phyloP scores from a whole-genome alignment of 2,329 filamentous ascomycete species.

The Diaporthe vaccinii region DNA sequence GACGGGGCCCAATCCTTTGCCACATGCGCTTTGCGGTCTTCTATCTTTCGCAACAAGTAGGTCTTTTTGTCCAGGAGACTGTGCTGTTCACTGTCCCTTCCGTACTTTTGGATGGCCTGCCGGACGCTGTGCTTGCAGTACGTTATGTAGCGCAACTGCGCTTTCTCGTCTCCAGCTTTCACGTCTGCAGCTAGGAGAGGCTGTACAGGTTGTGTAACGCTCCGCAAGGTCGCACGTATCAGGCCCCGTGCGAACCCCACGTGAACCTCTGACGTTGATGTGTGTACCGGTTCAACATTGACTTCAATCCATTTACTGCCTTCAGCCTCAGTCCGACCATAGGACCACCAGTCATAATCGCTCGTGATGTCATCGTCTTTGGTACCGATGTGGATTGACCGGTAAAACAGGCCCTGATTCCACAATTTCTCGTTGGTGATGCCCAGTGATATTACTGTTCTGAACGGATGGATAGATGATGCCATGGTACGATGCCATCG shows the following conservation, averaged over 20 bases:
- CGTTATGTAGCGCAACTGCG: too few relatives aligned
- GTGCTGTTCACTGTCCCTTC: background rate
- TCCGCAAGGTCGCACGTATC: background rate
- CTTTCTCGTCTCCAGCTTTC: accelerated
- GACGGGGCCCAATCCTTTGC: background rate
- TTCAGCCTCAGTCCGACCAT: background rate
- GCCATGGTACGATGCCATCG: background rate
- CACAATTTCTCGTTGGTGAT: slow-evolving; percentile 12
- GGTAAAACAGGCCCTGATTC: background rate
- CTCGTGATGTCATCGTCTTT: background rate
- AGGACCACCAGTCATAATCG: slow-evolving; percentile 2
- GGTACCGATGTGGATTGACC: background rate
- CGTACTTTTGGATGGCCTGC: background rate
- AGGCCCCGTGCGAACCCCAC: background rate
- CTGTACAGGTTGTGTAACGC: background rate
- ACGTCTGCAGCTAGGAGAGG: background rate
- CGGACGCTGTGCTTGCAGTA: background rate
- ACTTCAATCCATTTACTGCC: background rate
- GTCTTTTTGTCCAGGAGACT: background rate
- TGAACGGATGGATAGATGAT: background rate
- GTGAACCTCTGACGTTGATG: background rate
- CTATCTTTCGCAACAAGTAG: accelerated
- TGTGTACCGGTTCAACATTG: background rate
- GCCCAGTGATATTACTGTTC: background rate
- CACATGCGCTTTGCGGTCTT: background rate